Conservation (phyloP, 2,329 filamentous ascomycete genomes). For the Grosmannia serpens region DNA sequence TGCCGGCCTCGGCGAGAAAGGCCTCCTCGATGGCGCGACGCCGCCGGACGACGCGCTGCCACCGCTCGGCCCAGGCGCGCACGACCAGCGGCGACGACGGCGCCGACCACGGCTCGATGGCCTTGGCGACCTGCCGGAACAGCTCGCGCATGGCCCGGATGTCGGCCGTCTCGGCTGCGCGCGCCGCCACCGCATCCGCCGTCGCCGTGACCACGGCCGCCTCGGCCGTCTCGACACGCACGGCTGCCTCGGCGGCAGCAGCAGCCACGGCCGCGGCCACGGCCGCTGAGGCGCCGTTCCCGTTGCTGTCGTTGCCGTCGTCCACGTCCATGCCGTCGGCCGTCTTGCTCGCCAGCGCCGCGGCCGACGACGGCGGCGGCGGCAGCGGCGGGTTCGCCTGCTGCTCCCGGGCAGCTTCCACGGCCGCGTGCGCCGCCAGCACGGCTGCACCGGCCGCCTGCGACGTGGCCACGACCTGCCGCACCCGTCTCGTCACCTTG, state of each 20-base stretch:
- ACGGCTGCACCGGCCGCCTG: slow-evolving; percentile 19
- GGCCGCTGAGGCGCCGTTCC: slow-evolving; percentile 1
- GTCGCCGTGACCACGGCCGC: slow-evolving; percentile 20
- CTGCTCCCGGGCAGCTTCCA: slow-evolving; percentile 22
- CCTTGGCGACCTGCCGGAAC: slow-evolving; percentile 71
- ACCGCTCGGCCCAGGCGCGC: slow-evolving; percentile 70
- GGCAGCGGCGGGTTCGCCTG: slow-evolving; percentile 24
- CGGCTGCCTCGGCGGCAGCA: slow-evolving; percentile 14
- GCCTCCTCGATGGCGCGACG: slow-evolving; percentile 79
- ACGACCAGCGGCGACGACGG: slow-evolving; percentile 45
- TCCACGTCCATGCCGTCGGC: slow-evolving; percentile 26
- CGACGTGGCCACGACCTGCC: slow-evolving; percentile 54
- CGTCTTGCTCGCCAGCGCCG: slow-evolving; percentile 18
- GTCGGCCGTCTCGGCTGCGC: slow-evolving; percentile 59
- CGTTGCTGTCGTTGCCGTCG: slow-evolving; percentile 7
- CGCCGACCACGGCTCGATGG: slow-evolving; percentile 58
- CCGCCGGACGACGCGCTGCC: slow-evolving; percentile 74
- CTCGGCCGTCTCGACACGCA: slow-evolving; percentile 9
- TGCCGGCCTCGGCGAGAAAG: slow-evolving; percentile 31
- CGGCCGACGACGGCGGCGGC: not conserved
- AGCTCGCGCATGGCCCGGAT: slow-evolving; percentile 64
- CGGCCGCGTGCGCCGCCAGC: slow-evolving; percentile 10
- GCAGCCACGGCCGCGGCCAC: slow-evolving; percentile 33
- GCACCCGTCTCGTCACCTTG: slow-evolving; percentile 79
- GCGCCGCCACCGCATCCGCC: slow-evolving; percentile 24